Conservation (phyloP, 108 stramenopile species). For the Pseudonitzschia pungens region DNA sequence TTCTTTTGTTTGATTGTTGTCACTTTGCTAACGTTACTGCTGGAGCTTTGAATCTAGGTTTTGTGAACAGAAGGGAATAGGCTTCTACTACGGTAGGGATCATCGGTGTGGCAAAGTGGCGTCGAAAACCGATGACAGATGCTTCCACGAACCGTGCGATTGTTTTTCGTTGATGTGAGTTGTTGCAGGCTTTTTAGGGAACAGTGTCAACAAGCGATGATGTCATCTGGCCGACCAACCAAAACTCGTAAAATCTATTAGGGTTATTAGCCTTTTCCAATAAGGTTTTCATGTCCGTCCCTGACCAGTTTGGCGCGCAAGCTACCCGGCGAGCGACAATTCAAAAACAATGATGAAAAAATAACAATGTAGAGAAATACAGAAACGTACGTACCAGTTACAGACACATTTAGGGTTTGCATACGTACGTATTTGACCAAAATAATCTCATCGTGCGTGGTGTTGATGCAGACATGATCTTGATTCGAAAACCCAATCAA, state of each 20-base stretch:
- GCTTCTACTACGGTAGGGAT: no score
- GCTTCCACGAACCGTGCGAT: neutral
- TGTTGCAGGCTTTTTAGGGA: neutral
- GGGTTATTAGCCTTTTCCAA: neutral
- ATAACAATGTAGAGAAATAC: no score
- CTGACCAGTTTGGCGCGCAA: neutral
- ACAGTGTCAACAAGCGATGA: neutral
- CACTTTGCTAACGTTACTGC: no score
- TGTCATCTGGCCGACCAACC: neutral
- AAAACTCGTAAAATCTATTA: no score
- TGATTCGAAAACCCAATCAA: neutral
- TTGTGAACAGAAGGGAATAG: no score
- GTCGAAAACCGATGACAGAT: neutral
- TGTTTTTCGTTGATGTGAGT: no score
- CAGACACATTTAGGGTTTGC: neutral
- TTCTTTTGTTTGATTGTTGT: neutral
- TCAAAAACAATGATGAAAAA: no score
- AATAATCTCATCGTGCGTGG: conserved; percentile 11
- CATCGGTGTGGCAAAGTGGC: neutral
- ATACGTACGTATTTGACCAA: conserved; percentile 2
- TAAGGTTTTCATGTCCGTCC: neutral
- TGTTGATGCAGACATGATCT: neutral
- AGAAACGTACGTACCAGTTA: neutral
- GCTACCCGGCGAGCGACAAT: neutral
- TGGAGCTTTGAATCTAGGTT: no score